Evolutionary conservation across 2,329 filamentous ascomycete species (phyloP).

Genomic region (Pestalotiopsis sp.): DNA sequence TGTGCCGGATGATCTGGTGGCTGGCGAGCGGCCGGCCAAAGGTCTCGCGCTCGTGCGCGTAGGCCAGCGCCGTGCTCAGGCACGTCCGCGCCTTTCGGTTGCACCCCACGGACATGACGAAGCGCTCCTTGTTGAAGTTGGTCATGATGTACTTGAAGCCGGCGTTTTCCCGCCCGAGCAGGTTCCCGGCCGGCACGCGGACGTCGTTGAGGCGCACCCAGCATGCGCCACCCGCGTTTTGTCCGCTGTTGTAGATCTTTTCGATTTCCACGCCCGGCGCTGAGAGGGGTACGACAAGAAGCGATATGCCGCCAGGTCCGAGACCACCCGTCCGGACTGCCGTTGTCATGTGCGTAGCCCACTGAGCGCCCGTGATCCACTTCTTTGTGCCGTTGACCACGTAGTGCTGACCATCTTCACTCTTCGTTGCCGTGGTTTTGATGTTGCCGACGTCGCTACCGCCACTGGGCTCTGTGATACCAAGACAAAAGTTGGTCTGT

Average conservation of each 20-base stretch:
- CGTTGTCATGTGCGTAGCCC: constrained; percentile 64
- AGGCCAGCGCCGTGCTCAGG: constrained; percentile 49
- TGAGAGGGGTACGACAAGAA: constrained; percentile 56
- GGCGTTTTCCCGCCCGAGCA: constrained; percentile 53
- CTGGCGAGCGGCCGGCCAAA: constrained; percentile 58
- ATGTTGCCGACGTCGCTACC: constrained; percentile 67
- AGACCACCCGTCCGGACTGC: constrained; percentile 61
- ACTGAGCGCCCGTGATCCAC: constrained; percentile 66
- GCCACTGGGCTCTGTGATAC: constrained; percentile 35
- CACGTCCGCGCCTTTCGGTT: constrained; percentile 60
- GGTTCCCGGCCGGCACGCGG: constrained; percentile 51
- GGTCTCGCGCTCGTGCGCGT: constrained; percentile 53
- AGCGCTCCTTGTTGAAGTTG: constrained; percentile 60
- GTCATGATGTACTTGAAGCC: constrained; percentile 46
- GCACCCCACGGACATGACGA: constrained; percentile 55
- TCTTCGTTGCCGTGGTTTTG: constrained; percentile 54
- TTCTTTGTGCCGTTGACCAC: constrained; percentile 66
- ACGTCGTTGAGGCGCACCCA: constrained; percentile 58
- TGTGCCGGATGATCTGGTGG: constrained; percentile 58
- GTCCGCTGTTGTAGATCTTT: constrained; percentile 64
- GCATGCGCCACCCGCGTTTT: constrained; percentile 64
- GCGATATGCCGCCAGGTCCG: constrained; percentile 54
- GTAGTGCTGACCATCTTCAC: constrained; percentile 49
- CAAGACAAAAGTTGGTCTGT: constrained; percentile 35
- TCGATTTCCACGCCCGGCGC: constrained; percentile 49